Percentiles rank a stretch among this genome's conserved stretches.
These are phyloP conservation scores for Davidsoniella virescens DNA, from an alignment of 2,329 filamentous ascomycete species.

Conservation along the genomic window DNA sequence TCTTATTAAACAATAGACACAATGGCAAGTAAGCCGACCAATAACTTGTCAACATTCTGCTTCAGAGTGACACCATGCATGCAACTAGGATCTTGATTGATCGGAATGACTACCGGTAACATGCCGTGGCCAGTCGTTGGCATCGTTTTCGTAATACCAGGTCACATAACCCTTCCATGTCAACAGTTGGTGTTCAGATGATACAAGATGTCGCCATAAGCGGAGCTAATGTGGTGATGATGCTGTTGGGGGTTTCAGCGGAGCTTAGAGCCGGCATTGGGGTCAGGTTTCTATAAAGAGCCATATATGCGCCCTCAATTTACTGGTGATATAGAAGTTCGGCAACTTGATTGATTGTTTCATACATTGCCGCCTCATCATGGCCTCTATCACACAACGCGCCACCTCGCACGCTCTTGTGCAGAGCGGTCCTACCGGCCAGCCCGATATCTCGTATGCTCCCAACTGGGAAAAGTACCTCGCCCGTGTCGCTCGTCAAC, in stretches of 20 bases:
- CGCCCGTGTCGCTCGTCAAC: constrained; percentile 8
- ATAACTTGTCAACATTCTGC: too few species aligned
- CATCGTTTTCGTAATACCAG: background rate
- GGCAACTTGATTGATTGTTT: too few species aligned
- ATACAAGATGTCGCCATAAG: constrained; percentile 8
- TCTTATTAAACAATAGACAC: too few species aligned
- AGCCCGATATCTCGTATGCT: constrained; percentile 13
- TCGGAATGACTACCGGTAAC: too few species aligned
- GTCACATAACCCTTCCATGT: background rate
- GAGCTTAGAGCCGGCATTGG: background rate
- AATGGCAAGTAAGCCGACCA: too few species aligned
- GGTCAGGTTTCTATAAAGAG: too few species aligned
- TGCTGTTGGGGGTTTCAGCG: background rate
- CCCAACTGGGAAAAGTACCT: constrained; percentile 12
- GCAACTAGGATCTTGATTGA: too few species aligned
- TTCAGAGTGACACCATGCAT: too few species aligned
- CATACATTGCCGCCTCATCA: background rate
- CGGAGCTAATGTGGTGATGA: background rate
- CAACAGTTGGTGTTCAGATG: background rate
- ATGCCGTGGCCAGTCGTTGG: too few species aligned
- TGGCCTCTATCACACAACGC: constrained; percentile 1
- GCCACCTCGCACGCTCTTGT: constrained; percentile 14
- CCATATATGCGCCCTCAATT: too few species aligned
- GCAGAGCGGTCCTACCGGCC: constrained; percentile 8
- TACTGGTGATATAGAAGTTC: too few species aligned